Evolutionary conservation across 768 basidiomycete genomes (phyloP), one percentile per base, ranked within the genome.

Genomic region (Termitomyces sp.): DNA sequence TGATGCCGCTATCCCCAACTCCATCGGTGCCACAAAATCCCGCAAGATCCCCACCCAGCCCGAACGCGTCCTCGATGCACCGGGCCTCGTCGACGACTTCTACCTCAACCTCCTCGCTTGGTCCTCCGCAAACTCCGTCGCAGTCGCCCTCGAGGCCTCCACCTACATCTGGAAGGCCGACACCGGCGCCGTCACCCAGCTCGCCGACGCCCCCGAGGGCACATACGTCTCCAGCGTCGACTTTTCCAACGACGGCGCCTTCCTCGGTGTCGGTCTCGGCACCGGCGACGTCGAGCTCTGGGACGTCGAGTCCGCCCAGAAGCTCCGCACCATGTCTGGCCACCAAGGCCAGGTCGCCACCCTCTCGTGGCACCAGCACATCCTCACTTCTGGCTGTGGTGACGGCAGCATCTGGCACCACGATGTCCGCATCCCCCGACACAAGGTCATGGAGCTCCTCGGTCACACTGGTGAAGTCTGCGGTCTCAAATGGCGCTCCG

Each of bases 321-420:
- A 89, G 70, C 77, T 98, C 60, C 81, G 96, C 10, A 92, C 92
- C n/a, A 98, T 99, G 96, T 67, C 73, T 1, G 94, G 95, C 0
- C 95, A 96, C 68, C 83, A 88, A 53, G 87, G 83, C 0, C 90
- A 98, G 68, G 80, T 98, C 9, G 92, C 93, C 0, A 83, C 86
- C 2, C 77, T 99, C 32, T 87, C 87, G 9, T 99, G 97, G 97
- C 81, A 90, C 72, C 81, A 87, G 38, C 94, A 96, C 65, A 80
- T 97, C 45, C 77, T 98, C 45, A 89, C 84, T 34, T 92, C 89
- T 0, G 97, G 95, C 0, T 96, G 96, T 67, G 86, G 87, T 12
- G 95, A 97, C 69, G 97, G 97, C 1, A 92, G 92, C 63, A 97
- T 99, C 67, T 92, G 92, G 83, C 94, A 98, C 72, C 94, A 96